phyloP scores from a whole-genome alignment of 1,284 basidiomycete species.

The Cerioporus squamosus region DNA sequence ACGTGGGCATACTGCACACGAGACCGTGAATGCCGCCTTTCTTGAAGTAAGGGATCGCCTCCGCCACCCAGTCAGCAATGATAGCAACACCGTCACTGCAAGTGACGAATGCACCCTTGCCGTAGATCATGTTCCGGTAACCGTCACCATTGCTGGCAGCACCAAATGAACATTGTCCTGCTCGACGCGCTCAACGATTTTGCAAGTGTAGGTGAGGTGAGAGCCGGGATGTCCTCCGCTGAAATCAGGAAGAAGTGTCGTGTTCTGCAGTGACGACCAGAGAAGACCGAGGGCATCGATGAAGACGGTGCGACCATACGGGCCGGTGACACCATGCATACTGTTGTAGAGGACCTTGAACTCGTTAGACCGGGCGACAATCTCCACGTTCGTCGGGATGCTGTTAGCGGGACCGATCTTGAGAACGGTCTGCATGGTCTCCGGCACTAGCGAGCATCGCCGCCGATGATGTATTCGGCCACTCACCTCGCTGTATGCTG shows the following conservation, averaged over 20 bases:
- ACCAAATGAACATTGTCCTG: conserved; percentile 89
- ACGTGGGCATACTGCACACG: conserved; percentile 97
- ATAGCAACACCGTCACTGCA: conserved; percentile 98
- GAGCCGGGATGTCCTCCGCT: conserved; percentile 98
- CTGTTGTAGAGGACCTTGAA: conserved; percentile 97
- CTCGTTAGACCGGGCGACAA: conserved; percentile 78
- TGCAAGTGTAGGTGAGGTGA: conserved; percentile 97
- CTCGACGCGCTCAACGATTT: conserved; percentile 93
- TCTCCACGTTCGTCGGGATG: conserved; percentile 84
- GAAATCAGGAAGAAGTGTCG: conserved; percentile 91
- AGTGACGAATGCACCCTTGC: conserved; percentile 96
- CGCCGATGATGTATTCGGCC: too few relatives aligned
- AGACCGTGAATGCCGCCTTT: conserved; percentile 92
- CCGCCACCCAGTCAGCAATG: conserved; percentile 95
- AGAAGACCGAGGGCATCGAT: conserved; percentile 85
- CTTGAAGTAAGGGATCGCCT: conserved; percentile 96
- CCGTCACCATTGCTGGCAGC: conserved; percentile 98
- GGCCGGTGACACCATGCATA: conserved; percentile 95
- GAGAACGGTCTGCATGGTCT: conserved; percentile 90
- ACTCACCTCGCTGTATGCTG: too few relatives aligned
- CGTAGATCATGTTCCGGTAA: conserved; percentile 99
- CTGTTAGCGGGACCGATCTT: conserved; percentile 92
- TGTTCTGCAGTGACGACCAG: conserved; percentile 88
- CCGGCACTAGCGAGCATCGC: conserved; percentile 94
- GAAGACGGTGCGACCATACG: conserved; percentile 92